Percentiles rank a stretch among this genome's conserved stretches.
These are phyloP conservation scores for Dioscorea cayenensis DNA, from an alignment of 116 monocot genomes.

Conservation along the genomic window DNA sequence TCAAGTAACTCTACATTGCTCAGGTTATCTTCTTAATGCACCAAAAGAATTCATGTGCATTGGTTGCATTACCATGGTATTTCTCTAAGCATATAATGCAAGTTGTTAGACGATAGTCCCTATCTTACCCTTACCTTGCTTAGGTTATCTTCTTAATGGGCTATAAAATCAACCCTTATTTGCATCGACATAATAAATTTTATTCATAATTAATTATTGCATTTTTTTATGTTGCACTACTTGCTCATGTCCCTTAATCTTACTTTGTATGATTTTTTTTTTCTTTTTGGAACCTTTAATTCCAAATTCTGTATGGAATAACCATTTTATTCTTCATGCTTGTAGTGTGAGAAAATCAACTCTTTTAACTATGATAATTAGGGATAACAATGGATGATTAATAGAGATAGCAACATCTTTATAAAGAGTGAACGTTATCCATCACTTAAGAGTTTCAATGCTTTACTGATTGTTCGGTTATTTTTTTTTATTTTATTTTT, in stretches of 20 bases:
- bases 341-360: slow-evolving; percentile 97
- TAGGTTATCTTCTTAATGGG: background rate
- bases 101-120: background rate
- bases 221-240: background rate
- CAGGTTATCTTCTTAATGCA: background rate
- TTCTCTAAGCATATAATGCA: background rate
- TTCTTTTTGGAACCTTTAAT: background rate
- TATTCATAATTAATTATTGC: background rate
- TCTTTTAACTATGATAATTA: slow-evolving; percentile 45
- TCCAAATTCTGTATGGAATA: background rate
- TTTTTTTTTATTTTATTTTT: background rate
- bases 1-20: too few species aligned
- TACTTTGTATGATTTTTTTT: background rate
- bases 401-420: too few species aligned
- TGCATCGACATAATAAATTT: background rate
- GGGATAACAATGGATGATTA: too few species aligned
- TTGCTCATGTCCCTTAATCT: background rate
- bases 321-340: background rate
- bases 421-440: background rate
- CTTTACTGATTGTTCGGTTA: background rate
- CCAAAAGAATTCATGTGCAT: background rate
- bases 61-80: background rate
- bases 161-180: background rate
- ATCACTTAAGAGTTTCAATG: background rate
- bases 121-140: background rate